A percentile compares a stretch with the other conserved stretches of the same genome.
Evolutionary conservation across 495 filamentous ascomycete species (phyloP).

Genomic region (Rhypophila decipiens): DNA sequence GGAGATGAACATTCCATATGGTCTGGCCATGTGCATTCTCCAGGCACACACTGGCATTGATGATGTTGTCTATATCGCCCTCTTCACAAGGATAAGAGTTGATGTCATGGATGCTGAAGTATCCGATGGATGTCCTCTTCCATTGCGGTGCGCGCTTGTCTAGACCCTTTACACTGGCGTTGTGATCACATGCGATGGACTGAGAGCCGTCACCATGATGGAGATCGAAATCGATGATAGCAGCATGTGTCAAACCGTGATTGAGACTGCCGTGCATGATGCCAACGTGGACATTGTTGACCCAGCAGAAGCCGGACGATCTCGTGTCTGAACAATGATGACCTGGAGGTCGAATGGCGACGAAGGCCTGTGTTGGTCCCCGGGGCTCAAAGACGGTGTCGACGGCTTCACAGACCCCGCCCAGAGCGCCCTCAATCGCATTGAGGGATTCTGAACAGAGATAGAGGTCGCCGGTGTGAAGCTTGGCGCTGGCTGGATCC

Average conservation of each 20-base stretch:
- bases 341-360: constrained; percentile 75
- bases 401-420: constrained; percentile 84
- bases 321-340: constrained; percentile 86
- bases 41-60: constrained; percentile 84
- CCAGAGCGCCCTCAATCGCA: constrained; percentile 83
- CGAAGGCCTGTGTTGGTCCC: constrained; percentile 68
- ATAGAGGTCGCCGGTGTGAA: constrained; percentile 86
- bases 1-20: constrained; percentile 93
- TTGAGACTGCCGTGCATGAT: constrained; percentile 79
- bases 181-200: constrained; percentile 83
- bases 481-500: constrained; percentile 36
- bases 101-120: constrained; percentile 95
- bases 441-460: constrained; percentile 76
- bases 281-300: constrained; percentile 97
- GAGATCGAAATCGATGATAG: constrained; percentile 94
- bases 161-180: constrained; percentile 50
- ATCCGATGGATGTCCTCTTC: constrained; percentile 83
- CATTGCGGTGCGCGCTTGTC: constrained; percentile 60
- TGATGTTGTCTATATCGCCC: constrained; percentile 83
- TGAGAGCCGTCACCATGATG: constrained; percentile 97
- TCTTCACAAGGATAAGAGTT: constrained; percentile 93
- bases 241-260: constrained; percentile 85
- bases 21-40: constrained; percentile 87
- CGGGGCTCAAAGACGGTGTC: constrained; percentile 67
- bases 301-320: constrained; percentile 95